Base-by-base conservation (phyloP, 805 yeast genomes). In the Suhomyces vadensis region DNA sequence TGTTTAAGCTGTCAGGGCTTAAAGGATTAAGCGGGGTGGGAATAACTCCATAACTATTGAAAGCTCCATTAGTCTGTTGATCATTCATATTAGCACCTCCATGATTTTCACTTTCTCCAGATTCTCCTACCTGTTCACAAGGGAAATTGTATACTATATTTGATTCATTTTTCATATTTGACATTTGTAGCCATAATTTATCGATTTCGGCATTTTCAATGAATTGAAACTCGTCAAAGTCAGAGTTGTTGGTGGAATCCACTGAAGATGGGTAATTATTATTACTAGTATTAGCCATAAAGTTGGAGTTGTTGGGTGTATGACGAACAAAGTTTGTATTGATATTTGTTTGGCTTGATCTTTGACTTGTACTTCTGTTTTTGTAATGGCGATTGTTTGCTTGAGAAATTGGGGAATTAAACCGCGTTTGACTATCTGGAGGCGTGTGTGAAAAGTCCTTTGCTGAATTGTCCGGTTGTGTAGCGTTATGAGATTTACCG, bases 131-230 rank as follows among this genome's bases (percentile, higher is more conserved):
- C 6, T 16, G 21, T 9, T 39, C 35, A 5, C 14, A 16, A 26
- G 31, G 5, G 10, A 21, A 24, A 10, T 8, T 25, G 29, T 24
- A 37, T 9, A 17, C 46, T 16, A 31, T 23, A n/a, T 29, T 22
- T 7, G 31, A 10, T 26, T 57, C 58, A 31, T 51, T 48, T 42
- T 57, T 60, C 57, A 52, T 52, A 16, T 55, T 51, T 8, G 53
- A 56, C 51, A 68, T 58, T 44, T 64, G 66, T 29, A 48, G 45
- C 75, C 75, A 69, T 39, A 68, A 54, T 26, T 61, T 57, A 44
- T 69, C 74, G 36, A 68, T 58, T 31, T 67, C 70, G 8, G 50
- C 55, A 45, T 63, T 61, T 16, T 61, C 58, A 10, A 58, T 44
- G 31, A 53, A 48, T 16, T 47, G 44, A 24, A 50, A 42, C 2